These are phyloP conservation scores for Artemisia argyi DNA, from an alignment of 129 eudicot species.

Conservation along the genomic window DNA sequence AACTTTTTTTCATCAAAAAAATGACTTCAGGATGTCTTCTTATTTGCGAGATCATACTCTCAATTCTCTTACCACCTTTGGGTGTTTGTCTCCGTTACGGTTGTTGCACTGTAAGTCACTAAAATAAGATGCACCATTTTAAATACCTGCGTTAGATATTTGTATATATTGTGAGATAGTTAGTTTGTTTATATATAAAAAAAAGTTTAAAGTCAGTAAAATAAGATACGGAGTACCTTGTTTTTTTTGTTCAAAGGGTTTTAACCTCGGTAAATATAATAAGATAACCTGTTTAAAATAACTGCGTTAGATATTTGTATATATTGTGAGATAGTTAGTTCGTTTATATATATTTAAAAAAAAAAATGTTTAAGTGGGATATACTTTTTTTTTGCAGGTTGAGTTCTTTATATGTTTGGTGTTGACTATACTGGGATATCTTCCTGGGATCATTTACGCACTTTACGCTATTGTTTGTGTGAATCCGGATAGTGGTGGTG, in stretches of 20 bases:
- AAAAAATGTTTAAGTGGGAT: constrained; percentile 13
- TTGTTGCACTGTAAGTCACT: constrained; percentile 67
- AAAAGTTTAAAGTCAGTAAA: too few species aligned
- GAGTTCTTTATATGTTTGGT: constrained; percentile 73
- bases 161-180: too few species aligned
- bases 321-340: too few species aligned
- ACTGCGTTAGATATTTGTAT: too few species aligned
- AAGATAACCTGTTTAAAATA: too few species aligned
- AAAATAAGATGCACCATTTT: too few species aligned
- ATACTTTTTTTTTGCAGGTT: constrained; percentile 35
- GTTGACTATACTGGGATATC: constrained; percentile 66
- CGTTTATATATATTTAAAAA: too few species aligned
- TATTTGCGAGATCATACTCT: constrained; percentile 65
- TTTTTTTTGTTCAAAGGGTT: too few species aligned
- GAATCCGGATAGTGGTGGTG: constrained; percentile 38
- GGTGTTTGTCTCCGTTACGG: constrained; percentile 85
- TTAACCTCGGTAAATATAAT: too few species aligned
- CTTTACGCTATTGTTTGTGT: constrained; percentile 58
- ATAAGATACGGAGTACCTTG: too few species aligned
- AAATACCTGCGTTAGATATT: too few species aligned
- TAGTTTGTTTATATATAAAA: too few species aligned
- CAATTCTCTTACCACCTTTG: constrained; percentile 78
- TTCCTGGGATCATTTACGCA: constrained; percentile 86
- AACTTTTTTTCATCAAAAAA: neutral
- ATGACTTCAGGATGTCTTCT: constrained; percentile 36